phyloP scores from a whole-genome alignment of 768 basidiomycete genomes.

The Podaxis sp. region DNA sequence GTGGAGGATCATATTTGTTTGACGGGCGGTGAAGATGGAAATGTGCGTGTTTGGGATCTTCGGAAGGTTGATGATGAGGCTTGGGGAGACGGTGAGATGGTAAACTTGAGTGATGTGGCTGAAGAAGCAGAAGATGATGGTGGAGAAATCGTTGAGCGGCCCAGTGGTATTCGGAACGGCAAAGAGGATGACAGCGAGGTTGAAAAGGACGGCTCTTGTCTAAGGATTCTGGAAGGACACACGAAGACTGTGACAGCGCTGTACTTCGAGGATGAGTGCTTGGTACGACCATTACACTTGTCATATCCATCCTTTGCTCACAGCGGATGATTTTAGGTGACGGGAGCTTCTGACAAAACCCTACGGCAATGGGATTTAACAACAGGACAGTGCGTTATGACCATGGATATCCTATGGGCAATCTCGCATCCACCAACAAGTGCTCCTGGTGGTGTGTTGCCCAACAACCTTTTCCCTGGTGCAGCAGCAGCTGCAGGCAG shows the following conservation, averaged over 20 bases:
- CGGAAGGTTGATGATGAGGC: constrained; percentile 75
- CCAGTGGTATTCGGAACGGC: constrained; percentile 39
- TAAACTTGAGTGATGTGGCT: constrained; percentile 58
- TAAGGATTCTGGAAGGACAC: constrained; percentile 83
- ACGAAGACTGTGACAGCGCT: constrained; percentile 89
- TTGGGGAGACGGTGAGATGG: constrained; percentile 51
- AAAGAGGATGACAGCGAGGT: constrained; percentile 30
- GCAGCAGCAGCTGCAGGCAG: constrained; percentile 54
- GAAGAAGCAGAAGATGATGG: constrained; percentile 64
- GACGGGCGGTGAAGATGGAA: constrained; percentile 88
- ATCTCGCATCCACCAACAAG: constrained; percentile 81
- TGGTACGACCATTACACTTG: constrained; percentile 52
- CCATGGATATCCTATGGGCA: constrained; percentile 99
- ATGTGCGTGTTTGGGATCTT: constrained; percentile 88
- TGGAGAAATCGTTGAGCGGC: constrained; percentile 34
- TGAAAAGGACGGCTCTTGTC: constrained; percentile 57
- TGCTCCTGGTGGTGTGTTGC: constrained; percentile 35
- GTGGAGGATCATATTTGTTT: constrained; percentile 90
- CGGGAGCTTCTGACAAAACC: constrained; percentile 97
- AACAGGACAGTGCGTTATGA: constrained; percentile 97
- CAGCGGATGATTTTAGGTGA: constrained; percentile 58
- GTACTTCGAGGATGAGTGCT: constrained; percentile 92
- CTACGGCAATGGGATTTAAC: constrained; percentile 97
- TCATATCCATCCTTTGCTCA: constrained; percentile 8
- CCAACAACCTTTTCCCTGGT: constrained; percentile 49